Evolutionary conservation across 2,329 filamentous ascomycete species (phyloP), one percentile per base, ranked within the genome.

Genomic region (Paraphaeosphaeria minitans): DNA sequence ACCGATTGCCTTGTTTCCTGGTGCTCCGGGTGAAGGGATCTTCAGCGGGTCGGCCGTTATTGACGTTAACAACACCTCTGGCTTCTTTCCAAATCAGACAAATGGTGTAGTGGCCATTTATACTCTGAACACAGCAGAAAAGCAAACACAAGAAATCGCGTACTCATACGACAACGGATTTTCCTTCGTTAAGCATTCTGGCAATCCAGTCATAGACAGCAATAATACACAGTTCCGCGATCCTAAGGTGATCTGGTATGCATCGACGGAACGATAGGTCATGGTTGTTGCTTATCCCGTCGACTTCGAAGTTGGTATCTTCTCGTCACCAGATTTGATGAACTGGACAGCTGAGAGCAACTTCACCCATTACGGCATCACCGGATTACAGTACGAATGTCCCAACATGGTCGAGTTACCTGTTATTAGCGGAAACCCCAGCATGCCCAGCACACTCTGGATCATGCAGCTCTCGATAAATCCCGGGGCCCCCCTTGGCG

Each of bases 31-130:
- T 24, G 80, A 79, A 42, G 82, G 80, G 33, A 86, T 81, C 41
- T 84, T 82, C 66, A 82, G 74, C 1, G 83, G 86, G 24, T 87
- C 83, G 49, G 81, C 79, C 7, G 85, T 89, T 0, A 75, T 87
- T 22, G 87, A 90, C 66, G 72, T 72, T 12, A 84, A 89, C 68
- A 89, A 90, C 68, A 88, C 87, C 0, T 88, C 85, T 14, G 87
- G 87, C 1, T 87, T 89, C 77, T 89, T 89, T 63, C 83, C 83
- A 0, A 78, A 83, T 49, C 84, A 86, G 66, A 78, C 78, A n/a
- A 84, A 86, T 57, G 85, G 86, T 4, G 84, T 89, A 5, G 83
- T 90, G 1, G 87, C 87, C 21, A 82, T 87, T 65, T 85, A 86
- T 71, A 84, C 82, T 0, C 74, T 82, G 43, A 77, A 80, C 56